phyloP scores from a whole-genome alignment of 306 rosid species.

The Astragalus membranaceus region DNA sequence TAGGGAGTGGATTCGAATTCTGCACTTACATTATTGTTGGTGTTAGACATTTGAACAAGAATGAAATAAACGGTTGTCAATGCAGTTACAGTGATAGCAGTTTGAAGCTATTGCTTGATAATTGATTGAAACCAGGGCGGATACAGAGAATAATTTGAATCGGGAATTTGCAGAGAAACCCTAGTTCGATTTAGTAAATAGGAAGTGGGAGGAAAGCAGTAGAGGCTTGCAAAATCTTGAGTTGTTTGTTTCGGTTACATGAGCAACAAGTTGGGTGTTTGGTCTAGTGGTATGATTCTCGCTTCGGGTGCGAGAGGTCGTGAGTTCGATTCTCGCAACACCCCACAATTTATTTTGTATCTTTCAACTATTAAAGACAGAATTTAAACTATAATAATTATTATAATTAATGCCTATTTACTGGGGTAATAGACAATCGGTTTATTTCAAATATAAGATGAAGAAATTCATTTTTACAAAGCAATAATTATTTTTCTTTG shows the following conservation, averaged over 20 bases:
- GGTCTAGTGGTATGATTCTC: conserved; percentile 83
- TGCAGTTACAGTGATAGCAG: neutral
- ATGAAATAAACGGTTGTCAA: neutral
- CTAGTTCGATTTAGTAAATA: neutral
- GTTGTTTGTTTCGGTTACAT: no score
- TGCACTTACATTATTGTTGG: conserved; percentile 57
- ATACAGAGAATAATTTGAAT: neutral
- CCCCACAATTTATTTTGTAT: neutral
- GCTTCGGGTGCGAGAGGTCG: conserved; percentile 67
- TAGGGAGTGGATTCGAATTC: neutral
- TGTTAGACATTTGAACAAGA: conserved; percentile 40
- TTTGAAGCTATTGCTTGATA: neutral
- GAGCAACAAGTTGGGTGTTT: conserved; percentile 27
- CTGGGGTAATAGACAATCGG: no score
- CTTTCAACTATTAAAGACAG: no score
- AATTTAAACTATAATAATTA: no score
- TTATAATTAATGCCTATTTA: no score
- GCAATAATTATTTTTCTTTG: no score
- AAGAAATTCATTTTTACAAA: no score
- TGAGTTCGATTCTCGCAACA: conserved; percentile 71
- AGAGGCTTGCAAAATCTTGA: no score
- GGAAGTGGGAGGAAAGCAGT: neutral
- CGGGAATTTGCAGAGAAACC: conserved; percentile 15
- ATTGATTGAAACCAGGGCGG: neutral
- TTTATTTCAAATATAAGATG: no score